Evolutionary conservation across 2,329 filamentous ascomycete genomes (phyloP).

Genomic region (Zymoseptoria brevis): DNA sequence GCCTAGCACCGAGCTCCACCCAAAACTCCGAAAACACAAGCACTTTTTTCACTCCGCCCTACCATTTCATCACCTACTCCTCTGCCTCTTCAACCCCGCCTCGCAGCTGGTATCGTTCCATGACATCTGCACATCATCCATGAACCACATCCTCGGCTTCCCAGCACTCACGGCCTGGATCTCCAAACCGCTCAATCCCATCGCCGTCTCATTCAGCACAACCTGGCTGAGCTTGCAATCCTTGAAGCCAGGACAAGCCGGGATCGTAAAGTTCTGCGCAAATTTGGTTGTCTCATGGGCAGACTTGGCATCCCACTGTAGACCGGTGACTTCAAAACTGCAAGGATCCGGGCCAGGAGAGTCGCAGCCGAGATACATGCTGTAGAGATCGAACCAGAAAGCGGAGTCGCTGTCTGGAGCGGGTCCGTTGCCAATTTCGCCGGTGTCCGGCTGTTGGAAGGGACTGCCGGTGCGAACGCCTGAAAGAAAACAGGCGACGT

Average conservation of each 20-base stretch:
- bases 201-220: slow-evolving; percentile 35
- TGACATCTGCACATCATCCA: slow-evolving; percentile 42
- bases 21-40: not conserved
- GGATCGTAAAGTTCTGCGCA: slow-evolving; percentile 34
- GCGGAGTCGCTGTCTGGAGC: slow-evolving; percentile 33
- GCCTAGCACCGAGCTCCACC: not conserved
- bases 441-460: slow-evolving; percentile 27
- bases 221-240: slow-evolving; percentile 39
- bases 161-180: slow-evolving; percentile 39
- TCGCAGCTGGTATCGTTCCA: slow-evolving; percentile 46
- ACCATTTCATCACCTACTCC: slow-evolving; percentile 1
- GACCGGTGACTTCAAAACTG: slow-evolving; percentile 40
- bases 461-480: slow-evolving; percentile 15
- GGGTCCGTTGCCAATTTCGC: slow-evolving; percentile 42
- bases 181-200: slow-evolving; percentile 40
- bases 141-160: slow-evolving; percentile 35
- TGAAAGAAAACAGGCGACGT: slow-evolving; percentile 40
- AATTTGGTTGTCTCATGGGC: slow-evolving; percentile 31
- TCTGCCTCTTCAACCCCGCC: slow-evolving; percentile 54
- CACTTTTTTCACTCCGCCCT: not conserved
- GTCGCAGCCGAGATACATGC: slow-evolving; percentile 42
- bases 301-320: slow-evolving; percentile 31
- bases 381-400: slow-evolving; percentile 46
- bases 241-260: slow-evolving; percentile 34
- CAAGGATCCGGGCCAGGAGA: slow-evolving; percentile 34